These are phyloP conservation scores for Penicillium bialowiezense DNA, from an alignment of 495 filamentous ascomycete species.

Conservation along the genomic window DNA sequence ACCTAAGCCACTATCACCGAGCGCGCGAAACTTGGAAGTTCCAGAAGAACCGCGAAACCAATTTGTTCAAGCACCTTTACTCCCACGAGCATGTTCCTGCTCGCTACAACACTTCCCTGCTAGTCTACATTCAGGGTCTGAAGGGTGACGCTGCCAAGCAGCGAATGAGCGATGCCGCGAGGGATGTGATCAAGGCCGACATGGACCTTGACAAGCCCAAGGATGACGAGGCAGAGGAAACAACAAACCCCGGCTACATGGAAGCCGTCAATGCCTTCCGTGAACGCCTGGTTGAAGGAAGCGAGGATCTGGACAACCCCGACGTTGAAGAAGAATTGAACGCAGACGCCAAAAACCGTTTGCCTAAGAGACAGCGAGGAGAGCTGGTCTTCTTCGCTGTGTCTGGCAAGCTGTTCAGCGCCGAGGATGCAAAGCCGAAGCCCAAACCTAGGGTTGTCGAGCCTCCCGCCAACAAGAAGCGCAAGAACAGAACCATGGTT, in stretches of 20 bases:
- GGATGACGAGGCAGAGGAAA: conserved; percentile 32
- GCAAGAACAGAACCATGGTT: conserved; percentile 51
- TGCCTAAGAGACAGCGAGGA: conserved; percentile 44
- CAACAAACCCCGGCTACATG: conserved; percentile 47
- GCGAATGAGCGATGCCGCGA: conserved; percentile 60
- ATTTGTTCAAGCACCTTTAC: conserved; percentile 78
- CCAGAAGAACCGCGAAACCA: conserved; percentile 82
- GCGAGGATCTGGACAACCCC: conserved; percentile 31
- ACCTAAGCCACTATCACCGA: conserved; percentile 68
- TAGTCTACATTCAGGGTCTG: conserved; percentile 68
- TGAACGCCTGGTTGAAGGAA: conserved; percentile 23
- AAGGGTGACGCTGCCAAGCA: conserved; percentile 60
- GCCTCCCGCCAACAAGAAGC: conserved; percentile 51
- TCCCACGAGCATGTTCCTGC: conserved; percentile 63
- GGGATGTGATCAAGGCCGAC: conserved; percentile 49
- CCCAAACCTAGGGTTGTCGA: conserved; percentile 24
- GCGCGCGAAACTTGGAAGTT: conserved; percentile 78
- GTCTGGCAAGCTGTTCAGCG: conserved; percentile 31
- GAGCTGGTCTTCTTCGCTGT: conserved; percentile 46
- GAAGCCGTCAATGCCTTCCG: conserved; percentile 49
- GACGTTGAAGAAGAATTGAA: conserved; percentile 36
- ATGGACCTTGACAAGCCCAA: conserved; percentile 25
- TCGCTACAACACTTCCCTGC: conserved; percentile 59
- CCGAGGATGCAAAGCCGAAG: conserved; percentile 28
- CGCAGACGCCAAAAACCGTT: conserved; percentile 35